Base-by-base conservation (phyloP, 164 flowering plant species). In the Chimonanthus salicifolius region DNA sequence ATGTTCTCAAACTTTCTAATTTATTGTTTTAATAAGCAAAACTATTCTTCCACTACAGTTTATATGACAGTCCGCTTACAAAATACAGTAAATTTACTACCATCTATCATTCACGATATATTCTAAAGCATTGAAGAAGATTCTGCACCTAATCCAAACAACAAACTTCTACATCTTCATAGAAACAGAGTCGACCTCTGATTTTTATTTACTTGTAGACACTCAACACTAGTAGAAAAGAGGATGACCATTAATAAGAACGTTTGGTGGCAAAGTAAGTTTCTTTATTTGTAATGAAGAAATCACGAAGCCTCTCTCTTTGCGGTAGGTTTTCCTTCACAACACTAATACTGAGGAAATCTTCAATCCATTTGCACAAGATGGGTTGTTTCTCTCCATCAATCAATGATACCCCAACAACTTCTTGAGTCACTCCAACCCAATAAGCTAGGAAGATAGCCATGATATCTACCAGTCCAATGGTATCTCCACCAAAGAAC, bases 401-500 rank as follows among this genome's bases (percentile, higher is more conserved):
- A 44, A 71, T 43, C 64, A 71, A 51, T 20, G 5, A 1, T 13
- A 6, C 46, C 15, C 71, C 71, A 2, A 0, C 44, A 10, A 69
- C 58, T 20, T 69, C 58, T 69, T 49, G 58, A 7, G 8, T 16
- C 21, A 21, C 8, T 48, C 8, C 5, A 50, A 69, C 3, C 71
- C 71, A 69, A 21, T 47, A 16, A 47, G 60, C 58, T n/a, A 69
- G 6, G 18, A 6, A 49, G 44, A 15, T 10, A 16, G 58, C 45
- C 11, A 11, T 33, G 18, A 69, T 69, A 13, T 69, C 71, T 20
- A 49, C 71, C 58, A 69, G 62, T 18, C 62, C 71, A 15, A 69
- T 69, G 16, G 43, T 7, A 3, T 48, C 71, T n/a, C 71, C 71
- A 48, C 71, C 71, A 69, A 69, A 62, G 18, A 72, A 68, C 45